phyloP scores from a whole-genome alignment of 2,329 filamentous ascomycete genomes.

The Whalleya microplaca region DNA sequence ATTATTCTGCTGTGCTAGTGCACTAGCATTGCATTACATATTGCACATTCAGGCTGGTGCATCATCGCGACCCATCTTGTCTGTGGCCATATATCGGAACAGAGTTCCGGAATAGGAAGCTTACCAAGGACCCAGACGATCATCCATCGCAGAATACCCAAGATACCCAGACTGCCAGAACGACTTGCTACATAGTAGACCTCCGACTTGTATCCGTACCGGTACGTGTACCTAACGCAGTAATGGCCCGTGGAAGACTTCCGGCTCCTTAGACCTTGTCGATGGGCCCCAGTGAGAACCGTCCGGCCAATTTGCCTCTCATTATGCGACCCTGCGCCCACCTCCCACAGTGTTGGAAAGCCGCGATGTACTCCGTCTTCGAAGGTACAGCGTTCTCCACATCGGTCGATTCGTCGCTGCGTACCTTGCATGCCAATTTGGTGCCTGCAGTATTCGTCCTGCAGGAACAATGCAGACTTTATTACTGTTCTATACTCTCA shows the following conservation, averaged over 20 bases:
- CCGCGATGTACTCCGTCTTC: conserved; percentile 11
- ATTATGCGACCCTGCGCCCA: conserved; percentile 29
- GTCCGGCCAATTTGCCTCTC: conserved; percentile 29
- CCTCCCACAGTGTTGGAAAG: conserved; percentile 30
- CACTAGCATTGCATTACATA: conserved; percentile 18
- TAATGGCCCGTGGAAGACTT: conserved; percentile 33
- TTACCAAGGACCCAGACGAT: conserved; percentile 25
- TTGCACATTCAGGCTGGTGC: conserved; percentile 15
- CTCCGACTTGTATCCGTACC: conserved; percentile 29
- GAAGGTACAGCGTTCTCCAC: conserved; percentile 22
- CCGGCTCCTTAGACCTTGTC: conserved; percentile 30
- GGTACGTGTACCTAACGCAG: conserved; percentile 4
- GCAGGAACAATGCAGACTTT: conserved; percentile 35
- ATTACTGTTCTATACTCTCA: conserved; percentile 16
- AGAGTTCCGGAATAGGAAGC: conserved; percentile 30
- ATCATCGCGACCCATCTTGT: conserved; percentile 18
- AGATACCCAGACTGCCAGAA: neutral
- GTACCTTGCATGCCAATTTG: conserved; percentile 38
- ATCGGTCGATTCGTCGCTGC: conserved; percentile 24
- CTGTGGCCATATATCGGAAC: conserved; percentile 19
- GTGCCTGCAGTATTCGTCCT: conserved; percentile 36
- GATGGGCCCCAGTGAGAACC: conserved; percentile 13
- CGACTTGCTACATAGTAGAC: conserved; percentile 15
- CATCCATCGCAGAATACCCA: conserved; percentile 22
- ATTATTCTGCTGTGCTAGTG: conserved; percentile 32